A percentile compares a stretch with the other conserved stretches of the same genome.
phyloP scores from a whole-genome alignment of 768 basidiomycete genomes.

The Pleurotus citrinopileatus region DNA sequence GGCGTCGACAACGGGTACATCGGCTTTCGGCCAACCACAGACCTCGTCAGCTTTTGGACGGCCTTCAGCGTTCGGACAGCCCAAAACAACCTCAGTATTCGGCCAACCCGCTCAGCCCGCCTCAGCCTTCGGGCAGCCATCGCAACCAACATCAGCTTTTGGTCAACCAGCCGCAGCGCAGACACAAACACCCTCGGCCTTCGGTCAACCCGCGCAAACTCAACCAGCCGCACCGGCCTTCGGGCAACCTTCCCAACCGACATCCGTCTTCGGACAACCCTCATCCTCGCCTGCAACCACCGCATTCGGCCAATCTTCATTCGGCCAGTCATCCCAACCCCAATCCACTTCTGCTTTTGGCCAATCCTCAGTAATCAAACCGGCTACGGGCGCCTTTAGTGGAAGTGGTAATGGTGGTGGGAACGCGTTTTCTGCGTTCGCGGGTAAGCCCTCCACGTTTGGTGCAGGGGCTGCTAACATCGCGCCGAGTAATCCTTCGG shows the following conservation, averaged over 20 bases:
- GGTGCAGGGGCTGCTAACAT: conserved; percentile 25
- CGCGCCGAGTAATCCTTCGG: background rate
- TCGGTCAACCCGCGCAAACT: too few species aligned
- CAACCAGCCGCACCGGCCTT: conserved; percentile 13
- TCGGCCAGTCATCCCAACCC: conserved; percentile 11
- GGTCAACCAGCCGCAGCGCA: conserved; percentile 20
- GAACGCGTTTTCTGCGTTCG: conserved; percentile 31
- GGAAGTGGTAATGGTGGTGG: conserved; percentile 20
- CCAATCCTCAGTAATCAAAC: conserved; percentile 38
- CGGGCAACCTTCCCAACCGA: background rate
- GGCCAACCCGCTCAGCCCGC: conserved; percentile 8
- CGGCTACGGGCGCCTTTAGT: conserved; percentile 50
- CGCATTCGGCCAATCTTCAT: conserved; percentile 22
- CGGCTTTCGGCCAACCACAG: conserved; percentile 30
- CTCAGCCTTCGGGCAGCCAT: conserved; percentile 27
- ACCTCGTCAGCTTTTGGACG: conserved; percentile 28
- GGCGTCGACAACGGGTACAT: conserved; percentile 30
- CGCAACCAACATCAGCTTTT: conserved; percentile 24
- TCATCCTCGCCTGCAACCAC: background rate
- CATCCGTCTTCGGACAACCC: background rate
- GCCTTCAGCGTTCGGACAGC: background rate
- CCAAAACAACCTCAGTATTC: too few species aligned
- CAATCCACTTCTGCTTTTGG: conserved; percentile 28
- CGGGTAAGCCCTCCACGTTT: conserved; percentile 36
- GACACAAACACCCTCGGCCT: too few species aligned